Conservation (phyloP, 495 filamentous ascomycete species). For the Corynascus novoguineensis region DNA sequence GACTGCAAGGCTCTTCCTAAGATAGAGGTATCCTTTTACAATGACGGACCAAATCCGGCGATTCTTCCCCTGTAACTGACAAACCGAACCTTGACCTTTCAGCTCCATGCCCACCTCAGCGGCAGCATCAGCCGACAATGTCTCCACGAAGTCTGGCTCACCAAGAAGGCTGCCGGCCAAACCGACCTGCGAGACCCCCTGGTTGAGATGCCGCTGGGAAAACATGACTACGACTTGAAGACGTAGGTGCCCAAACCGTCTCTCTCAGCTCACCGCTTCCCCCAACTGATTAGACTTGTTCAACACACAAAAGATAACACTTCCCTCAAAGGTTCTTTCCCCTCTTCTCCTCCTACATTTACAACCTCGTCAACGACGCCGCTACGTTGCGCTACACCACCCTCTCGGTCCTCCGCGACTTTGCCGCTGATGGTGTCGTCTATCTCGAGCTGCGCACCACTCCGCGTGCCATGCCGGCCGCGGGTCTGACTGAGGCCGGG, state of each 20-base stretch:
- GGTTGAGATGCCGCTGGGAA: constrained; percentile 59
- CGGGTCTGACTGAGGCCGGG: constrained; percentile 50
- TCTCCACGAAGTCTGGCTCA: constrained; percentile 69
- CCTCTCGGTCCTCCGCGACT: constrained; percentile 61
- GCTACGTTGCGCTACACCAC: constrained; percentile 58
- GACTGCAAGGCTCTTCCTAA: constrained; percentile 45
- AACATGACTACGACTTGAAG: constrained; percentile 64
- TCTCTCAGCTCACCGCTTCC: constrained; percentile 26
- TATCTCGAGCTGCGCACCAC: constrained; percentile 83
- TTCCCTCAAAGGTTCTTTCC: constrained; percentile 57
- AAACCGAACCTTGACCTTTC: constrained; percentile 1
- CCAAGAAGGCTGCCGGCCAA: constrained; percentile 46
- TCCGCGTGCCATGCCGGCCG: constrained; percentile 54
- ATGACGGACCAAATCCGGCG: no score
- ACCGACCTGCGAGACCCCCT: constrained; percentile 62
- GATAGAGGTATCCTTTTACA: constrained; percentile 45
- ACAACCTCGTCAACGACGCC: constrained; percentile 59
- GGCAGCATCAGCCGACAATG: constrained; percentile 72
- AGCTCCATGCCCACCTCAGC: constrained; percentile 81
- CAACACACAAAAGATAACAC: no score
- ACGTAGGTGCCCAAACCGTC: constrained; percentile 51
- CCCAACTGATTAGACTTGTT: no score
- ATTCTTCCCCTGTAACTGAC: no score
- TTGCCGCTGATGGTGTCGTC: constrained; percentile 63
- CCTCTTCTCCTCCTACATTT: constrained; percentile 73